These are phyloP conservation scores for Leavenworthia alabamica DNA, from an alignment of 345 rosid genomes.

Conservation along the genomic window DNA sequence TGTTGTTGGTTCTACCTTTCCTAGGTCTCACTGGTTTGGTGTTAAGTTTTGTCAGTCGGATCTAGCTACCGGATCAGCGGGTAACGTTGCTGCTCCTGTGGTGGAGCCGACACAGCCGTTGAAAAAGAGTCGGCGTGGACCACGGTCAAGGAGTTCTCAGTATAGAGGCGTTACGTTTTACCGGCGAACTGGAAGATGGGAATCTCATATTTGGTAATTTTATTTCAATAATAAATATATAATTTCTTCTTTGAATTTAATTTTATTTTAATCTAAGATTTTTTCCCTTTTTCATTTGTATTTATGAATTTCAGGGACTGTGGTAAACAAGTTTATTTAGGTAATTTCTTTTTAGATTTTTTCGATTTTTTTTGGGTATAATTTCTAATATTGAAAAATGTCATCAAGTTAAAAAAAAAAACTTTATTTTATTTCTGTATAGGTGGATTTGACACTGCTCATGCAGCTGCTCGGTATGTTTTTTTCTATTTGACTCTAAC, in stretches of 20 bases:
- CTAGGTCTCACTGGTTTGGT: constrained; percentile 90
- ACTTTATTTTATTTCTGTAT: constrained; percentile 6
- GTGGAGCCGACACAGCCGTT: constrained; percentile 56
- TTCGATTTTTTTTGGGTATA: not conserved
- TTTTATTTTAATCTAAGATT: not conserved
- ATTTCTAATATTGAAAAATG: not conserved
- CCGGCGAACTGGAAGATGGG: constrained; percentile 98
- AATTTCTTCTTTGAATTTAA: not conserved
- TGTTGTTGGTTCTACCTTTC: constrained; percentile 40
- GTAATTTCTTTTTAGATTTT: constrained; percentile 35
- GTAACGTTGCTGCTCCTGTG: constrained; percentile 21
- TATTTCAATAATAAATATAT: not conserved
- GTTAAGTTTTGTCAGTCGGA: constrained; percentile 56
- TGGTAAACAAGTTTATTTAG: constrained; percentile 97
- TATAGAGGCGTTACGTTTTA: constrained; percentile 97
- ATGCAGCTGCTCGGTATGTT: constrained; percentile 93
- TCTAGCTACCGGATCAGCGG: constrained; percentile 26
- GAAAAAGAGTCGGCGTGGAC: constrained; percentile 94
- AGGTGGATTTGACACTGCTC: constrained; percentile 99
- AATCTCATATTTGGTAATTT: constrained; percentile 90
- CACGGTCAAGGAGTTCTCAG: constrained; percentile 93
- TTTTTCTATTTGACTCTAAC: constrained; percentile 10
- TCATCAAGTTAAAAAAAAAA: not conserved
- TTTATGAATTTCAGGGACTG: constrained; percentile 73
- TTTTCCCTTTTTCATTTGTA: not conserved